Percentiles rank a stretch among this genome's conserved stretches.
Conservation (phyloP, 352 stramenopile species). For the Globisporangium orthogonon region DNA sequence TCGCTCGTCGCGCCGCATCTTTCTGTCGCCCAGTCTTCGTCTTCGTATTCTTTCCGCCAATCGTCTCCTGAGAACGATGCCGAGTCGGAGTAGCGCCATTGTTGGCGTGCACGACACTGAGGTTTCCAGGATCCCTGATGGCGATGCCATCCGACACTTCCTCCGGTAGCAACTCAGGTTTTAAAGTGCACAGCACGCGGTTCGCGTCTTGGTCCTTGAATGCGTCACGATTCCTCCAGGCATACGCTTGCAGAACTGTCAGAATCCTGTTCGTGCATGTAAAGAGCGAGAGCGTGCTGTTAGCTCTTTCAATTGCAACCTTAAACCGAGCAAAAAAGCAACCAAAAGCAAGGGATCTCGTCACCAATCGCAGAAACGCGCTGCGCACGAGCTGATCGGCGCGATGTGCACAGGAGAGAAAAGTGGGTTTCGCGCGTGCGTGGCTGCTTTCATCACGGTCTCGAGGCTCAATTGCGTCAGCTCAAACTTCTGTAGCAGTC, state of each 20-base stretch:
- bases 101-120: background rate
- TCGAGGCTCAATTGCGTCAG: conserved; percentile 26
- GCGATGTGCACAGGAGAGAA: conserved; percentile 60
- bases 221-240: conserved; percentile 37
- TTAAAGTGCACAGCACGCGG: conserved; percentile 41
- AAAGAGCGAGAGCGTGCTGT: background rate
- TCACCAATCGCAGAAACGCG: conserved; percentile 88
- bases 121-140: background rate
- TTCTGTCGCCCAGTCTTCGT: conserved; percentile 7
- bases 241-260: conserved; percentile 55
- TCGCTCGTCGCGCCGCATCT: conserved; percentile 32
- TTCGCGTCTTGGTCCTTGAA: conserved; percentile 39
- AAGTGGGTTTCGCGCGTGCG: conserved; percentile 54
- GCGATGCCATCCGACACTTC: background rate
- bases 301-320: background rate
- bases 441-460: conserved; percentile 29
- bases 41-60: background rate
- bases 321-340: background rate
- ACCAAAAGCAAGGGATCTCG: background rate
- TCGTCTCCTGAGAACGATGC: background rate
- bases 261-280: conserved; percentile 30
- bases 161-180: conserved; percentile 35
- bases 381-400: conserved; percentile 81
- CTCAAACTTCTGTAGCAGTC: conserved; percentile 36
- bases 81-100: background rate